phyloP scores from a whole-genome alignment of 257 asterid genomes.

The Anisodus acutangulus region DNA sequence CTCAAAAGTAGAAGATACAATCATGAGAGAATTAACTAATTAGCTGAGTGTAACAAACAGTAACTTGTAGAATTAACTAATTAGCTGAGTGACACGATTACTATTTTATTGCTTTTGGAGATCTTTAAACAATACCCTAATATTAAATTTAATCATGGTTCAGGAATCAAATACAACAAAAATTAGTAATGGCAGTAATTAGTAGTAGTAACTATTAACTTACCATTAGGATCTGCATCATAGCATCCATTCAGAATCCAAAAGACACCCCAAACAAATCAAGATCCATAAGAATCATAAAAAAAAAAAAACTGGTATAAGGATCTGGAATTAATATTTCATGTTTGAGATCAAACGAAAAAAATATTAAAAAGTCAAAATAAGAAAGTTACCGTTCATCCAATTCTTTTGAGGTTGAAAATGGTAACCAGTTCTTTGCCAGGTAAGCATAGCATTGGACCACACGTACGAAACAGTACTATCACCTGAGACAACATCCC shows the following conservation, averaged over 20 bases:
- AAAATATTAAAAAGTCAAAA: slow-evolving; percentile 1
- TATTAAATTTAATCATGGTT: neutral
- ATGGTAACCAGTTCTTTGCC: slow-evolving; percentile 84
- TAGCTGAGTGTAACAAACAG: neutral
- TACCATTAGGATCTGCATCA: slow-evolving; percentile 86
- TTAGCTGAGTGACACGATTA: neutral
- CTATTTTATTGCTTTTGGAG: neutral
- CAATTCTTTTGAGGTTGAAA: slow-evolving; percentile 80
- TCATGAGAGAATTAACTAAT: neutral
- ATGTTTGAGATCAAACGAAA: neutral
- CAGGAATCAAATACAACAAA: neutral
- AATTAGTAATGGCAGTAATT: neutral
- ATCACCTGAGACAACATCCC: slow-evolving; percentile 41
- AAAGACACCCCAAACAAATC: slow-evolving; percentile 32
- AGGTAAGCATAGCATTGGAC: slow-evolving; percentile 73
- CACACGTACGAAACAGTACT: slow-evolving; percentile 48
- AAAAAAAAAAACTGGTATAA: slow-evolving; percentile 25
- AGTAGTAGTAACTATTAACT: slow-evolving; percentile 30
- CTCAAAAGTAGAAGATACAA: neutral
- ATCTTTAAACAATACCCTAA: neutral
- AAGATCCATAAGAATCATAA: slow-evolving; percentile 33
- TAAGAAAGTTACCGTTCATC: slow-evolving; percentile 66
- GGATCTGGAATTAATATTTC: neutral
- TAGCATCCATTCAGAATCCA: slow-evolving; percentile 34
- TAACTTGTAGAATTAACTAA: neutral